Evolutionary conservation across 106 monocot genomes (phyloP), one percentile per base, ranked within the genome.

Genomic region (Gastrodia elata): DNA sequence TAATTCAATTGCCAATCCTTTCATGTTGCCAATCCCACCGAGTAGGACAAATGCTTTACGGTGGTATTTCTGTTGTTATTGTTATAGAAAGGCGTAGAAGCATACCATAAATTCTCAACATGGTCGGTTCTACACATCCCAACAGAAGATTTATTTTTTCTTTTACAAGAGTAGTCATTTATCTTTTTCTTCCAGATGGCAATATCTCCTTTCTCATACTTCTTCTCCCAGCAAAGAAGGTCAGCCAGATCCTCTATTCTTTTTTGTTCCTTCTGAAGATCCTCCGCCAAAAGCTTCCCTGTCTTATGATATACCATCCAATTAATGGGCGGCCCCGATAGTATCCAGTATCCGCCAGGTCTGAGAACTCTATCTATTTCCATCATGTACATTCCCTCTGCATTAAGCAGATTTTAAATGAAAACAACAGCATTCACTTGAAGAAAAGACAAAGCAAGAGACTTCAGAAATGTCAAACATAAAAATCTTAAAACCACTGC

Each of bases 331-430:
- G 80, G 80, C 26, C 84, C 80, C 59, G 84, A 84, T 34, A 84
- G 39, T 52, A 84, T 52, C 84, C 84, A 84, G 71, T 84, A 84
- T 6, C 84, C 84, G 18, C 84, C 84, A 75, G 84, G 84, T 39
- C 81, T 81, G 43, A 84, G 74, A 71, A 84, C 81, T 39, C 84
- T 43, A 77, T 84, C 84, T 36, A 81, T 81, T 71, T 84, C 84
- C 77, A 84, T 81, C 84, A 84, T 81, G 81, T 84, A 84, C 84
- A 84, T 81, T 13, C 81, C 84, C 26, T 76, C 84, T 84, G 71
- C 37, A 76, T 26, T 43, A 61, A 34, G 3, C 8, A 48, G 4
- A 25, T 25, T 10, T 2, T 6, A 4, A 46, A 46, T 46, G 46
- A 46, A 46, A 46, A 46, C 46, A 46, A 46, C 13, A 14, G 18